Evolutionary conservation across 306 rosid species (phyloP).

Genomic region (Gastrolobium bilobum): DNA sequence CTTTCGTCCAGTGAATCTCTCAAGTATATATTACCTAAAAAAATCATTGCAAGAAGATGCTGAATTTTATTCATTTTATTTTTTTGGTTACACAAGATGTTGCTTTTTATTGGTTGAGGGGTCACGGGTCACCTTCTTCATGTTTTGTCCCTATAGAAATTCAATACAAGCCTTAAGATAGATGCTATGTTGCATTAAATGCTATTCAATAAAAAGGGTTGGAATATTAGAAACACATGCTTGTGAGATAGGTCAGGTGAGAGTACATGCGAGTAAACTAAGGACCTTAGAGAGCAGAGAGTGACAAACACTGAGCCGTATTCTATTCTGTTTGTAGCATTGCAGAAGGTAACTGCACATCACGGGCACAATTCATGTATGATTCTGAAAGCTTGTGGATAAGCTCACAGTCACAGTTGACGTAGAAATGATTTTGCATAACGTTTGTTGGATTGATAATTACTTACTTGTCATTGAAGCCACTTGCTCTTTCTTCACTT

Average conservation of each 20-base stretch:
- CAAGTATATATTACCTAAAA: not conserved
- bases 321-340: not conserved
- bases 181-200: slow-evolving; percentile 25
- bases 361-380: slow-evolving; percentile 4
- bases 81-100: not conserved
- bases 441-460: slow-evolving; percentile 30
- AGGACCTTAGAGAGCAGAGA: not conserved
- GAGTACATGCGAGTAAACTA: not conserved
- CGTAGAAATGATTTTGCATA: not conserved
- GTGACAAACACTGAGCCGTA: slow-evolving; percentile 7
- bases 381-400: slow-evolving; percentile 17
- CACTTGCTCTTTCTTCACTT: not conserved
- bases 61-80: not conserved
- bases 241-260: not conserved
- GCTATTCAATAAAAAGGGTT: not conserved
- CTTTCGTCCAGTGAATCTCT: not conserved
- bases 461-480: slow-evolving; percentile 13
- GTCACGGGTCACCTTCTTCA: slow-evolving; percentile 29
- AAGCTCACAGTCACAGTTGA: slow-evolving; percentile 6
- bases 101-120: not conserved
- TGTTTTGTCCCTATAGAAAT: slow-evolving; percentile 18
- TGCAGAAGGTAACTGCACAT: slow-evolving; percentile 15
- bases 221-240: not conserved
- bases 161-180: slow-evolving; percentile 10
- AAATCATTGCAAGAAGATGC: not conserved